Evolutionary conservation across 768 basidiomycete species (phyloP), one percentile per base, ranked within the genome.

Genomic region (Tricholomella constricta): DNA sequence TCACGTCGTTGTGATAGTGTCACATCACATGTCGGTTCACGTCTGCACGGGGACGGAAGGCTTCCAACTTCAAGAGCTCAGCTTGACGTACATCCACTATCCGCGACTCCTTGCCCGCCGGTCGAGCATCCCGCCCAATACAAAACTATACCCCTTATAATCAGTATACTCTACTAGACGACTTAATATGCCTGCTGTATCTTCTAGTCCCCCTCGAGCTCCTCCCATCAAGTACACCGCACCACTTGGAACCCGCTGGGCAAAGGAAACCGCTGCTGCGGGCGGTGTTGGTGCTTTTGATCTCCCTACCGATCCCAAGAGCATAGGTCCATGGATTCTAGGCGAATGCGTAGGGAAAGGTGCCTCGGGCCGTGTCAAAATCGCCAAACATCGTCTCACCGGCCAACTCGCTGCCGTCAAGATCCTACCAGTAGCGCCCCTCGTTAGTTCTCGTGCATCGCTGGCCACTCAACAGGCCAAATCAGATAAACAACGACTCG

Each of bases 341-440:
- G 94, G 94, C 51, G 90, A 92, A 69, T 95, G 92, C 59, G 86
- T 97, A 50, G 94, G 94, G 6, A 94, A 94, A 72, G 94, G 94
- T 45, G 91, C 91, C 27, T 91, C 89, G 61, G 94, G 94, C 65
- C 90, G 92, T 50, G 95, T 98, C 66, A 93, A 94, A 72, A 89
- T 98, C 58, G 96, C 93, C 19, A 86, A 84, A 59, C 94, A 98
- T 67, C 80, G 81, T 19, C 77, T 79, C 32, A 94, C 94, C 7
- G 89, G 91, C 11, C 88, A 95, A 67, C 88, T 94, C 66, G 95
- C 96, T 45, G 96, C 96, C 6, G 85, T 97, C 69, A 98, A 98
- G 75, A 97, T 98, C 53, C 84, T 98, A 23, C 93, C 94, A 9
- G 78, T 93, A 25, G 86, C 89, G 48, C 84, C 90, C 17, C 75